A percentile compares a stretch with the other conserved stretches of the same genome.
phyloP scores from a whole-genome alignment of 306 rosid species.

The Medicago arabica region DNA sequence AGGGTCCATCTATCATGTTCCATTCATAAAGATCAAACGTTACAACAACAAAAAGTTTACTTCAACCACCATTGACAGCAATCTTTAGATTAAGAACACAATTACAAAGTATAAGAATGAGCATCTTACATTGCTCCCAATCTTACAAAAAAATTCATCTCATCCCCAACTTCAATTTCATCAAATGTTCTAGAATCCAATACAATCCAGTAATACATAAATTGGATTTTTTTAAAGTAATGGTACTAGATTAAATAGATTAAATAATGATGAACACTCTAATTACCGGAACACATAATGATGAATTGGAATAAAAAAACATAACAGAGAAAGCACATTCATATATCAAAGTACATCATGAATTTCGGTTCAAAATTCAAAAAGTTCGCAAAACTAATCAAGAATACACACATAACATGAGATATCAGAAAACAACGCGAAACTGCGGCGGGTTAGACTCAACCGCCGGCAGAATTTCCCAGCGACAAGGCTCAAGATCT shows the following conservation, averaged over 20 bases:
- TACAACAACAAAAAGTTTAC: neutral
- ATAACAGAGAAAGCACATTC: neutral
- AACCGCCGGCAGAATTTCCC: slow-evolving; percentile 86
- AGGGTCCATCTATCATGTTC: no score
- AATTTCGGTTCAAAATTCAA: neutral
- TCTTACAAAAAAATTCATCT: neutral
- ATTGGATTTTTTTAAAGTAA: no score
- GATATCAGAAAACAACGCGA: slow-evolving; percentile 73
- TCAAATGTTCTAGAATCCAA: neutral
- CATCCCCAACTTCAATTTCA: neutral
- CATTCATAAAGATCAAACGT: neutral
- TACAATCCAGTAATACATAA: no score
- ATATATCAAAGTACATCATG: neutral
- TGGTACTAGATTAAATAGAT: no score
- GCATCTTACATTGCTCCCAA: neutral
- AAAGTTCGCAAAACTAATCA: neutral
- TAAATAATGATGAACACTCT: no score
- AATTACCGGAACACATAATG: neutral
- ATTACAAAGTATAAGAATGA: neutral
- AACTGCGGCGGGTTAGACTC: slow-evolving; percentile 88
- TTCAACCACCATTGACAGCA: neutral
- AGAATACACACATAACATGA: neutral
- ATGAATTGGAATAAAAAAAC: neutral
- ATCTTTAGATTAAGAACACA: neutral
- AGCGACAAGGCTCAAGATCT: slow-evolving; percentile 96